phyloP scores from a whole-genome alignment of 108 stramenopile species.

The Licmophora abbreviata region DNA sequence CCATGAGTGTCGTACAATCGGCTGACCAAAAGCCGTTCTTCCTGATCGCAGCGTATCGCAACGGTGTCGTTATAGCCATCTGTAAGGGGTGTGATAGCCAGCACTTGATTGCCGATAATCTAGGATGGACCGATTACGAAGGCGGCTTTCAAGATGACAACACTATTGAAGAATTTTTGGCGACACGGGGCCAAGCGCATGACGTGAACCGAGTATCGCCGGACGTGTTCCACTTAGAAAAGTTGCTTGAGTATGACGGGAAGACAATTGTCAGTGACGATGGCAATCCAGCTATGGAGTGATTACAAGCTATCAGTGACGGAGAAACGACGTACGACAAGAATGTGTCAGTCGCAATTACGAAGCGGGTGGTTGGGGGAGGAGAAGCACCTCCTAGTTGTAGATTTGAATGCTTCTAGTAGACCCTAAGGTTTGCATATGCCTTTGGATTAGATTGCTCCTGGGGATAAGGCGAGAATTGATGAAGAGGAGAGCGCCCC shows the following conservation, averaged over 20 bases:
- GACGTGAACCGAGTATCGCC: slow-evolving; percentile 18
- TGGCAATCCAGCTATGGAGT: slow-evolving; percentile 28
- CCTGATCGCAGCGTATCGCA: slow-evolving; percentile 35
- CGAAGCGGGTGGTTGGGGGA: too few species aligned
- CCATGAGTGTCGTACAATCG: neutral
- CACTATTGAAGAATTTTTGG: slow-evolving; percentile 55
- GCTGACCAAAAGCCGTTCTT: neutral
- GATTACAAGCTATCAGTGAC: neutral
- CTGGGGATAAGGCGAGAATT: too few species aligned
- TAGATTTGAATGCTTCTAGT: too few species aligned
- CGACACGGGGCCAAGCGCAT: slow-evolving; percentile 15
- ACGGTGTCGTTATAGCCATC: slow-evolving; percentile 64
- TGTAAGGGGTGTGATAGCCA: slow-evolving; percentile 58
- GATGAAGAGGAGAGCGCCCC: too few species aligned
- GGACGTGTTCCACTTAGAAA: slow-evolving; percentile 34
- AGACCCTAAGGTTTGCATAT: too few species aligned
- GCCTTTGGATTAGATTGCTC: too few species aligned
- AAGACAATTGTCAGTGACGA: slow-evolving; percentile 21
- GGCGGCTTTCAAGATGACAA: slow-evolving; percentile 43
- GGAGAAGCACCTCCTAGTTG: too few species aligned
- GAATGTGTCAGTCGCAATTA: too few species aligned
- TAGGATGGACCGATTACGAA: slow-evolving; percentile 38
- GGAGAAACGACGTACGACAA: neutral
- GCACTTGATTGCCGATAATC: slow-evolving; percentile 79
- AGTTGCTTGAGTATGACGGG: slow-evolving; percentile 4